Base-by-base conservation (phyloP, 306 rosid species). In the Cicer chorassanicum region DNA sequence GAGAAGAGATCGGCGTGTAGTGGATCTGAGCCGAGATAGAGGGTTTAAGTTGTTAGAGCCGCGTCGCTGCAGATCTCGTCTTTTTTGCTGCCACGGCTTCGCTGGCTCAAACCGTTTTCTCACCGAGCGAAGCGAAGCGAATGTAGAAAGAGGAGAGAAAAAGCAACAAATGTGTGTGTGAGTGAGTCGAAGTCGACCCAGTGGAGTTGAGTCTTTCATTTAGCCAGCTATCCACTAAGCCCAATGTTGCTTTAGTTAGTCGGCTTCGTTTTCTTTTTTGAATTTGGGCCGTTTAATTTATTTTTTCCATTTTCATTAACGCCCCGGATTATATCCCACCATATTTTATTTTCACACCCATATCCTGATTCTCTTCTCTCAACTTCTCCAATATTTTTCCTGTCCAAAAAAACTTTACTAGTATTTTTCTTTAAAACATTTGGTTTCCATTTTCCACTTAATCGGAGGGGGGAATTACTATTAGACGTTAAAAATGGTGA, bases 1-100 rank as follows among this genome's bases (percentile, higher is more conserved):
- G 6, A 72, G 40, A 65, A 65, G 79, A 72, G 82, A 76, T 84
- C 85, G 85, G 88, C 88, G 88, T 74, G 85, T 57, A 83, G 74
- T 39, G 80, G 88, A 84, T 81, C 88, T 65, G 74, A 85, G 88
- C 88, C 88, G 88, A 78, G 83, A 77, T 65, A 41, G 24, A 44
- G 10, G 56, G n/a, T 24, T 4, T 45, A 34, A 41, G 61, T 74
- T 69, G 66, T 83, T 76, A 74, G 84, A 82, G 92, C 92, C 92
- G 91, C 83, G 86, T 87, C 67, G 83, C 74, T 74, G 81, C 46
- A 84, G 83, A 82, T 79, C 82, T 61, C 6, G 3, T 18, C 43
- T 65, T 2, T 43, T 41, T 15, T 38, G 69, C 10, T 46, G 71
- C 13, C 73, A 65, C 87, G 83, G 85, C 85, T 83, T 79, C 63